Evolutionary conservation across 108 stramenopile genomes (phyloP).

Genomic region (Fistulifera solaris): DNA sequence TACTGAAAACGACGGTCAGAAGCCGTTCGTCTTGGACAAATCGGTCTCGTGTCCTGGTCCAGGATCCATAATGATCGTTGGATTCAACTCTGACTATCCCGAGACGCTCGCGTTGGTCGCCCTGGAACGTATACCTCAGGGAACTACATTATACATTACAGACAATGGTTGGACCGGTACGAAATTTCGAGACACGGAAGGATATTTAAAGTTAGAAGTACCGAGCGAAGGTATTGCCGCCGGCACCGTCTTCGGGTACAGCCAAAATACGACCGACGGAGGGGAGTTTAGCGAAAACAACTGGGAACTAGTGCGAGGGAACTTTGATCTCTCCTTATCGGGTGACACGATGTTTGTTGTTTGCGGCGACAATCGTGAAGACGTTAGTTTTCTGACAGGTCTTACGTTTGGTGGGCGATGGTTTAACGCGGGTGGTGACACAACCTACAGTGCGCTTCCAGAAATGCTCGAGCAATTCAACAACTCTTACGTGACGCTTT

Average conservation of each 20-base stretch:
- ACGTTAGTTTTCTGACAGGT: background rate
- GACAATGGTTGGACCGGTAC: conserved; percentile 37
- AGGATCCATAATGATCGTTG: conserved; percentile 32
- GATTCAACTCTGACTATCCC: conserved; percentile 24
- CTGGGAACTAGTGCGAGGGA: conserved; percentile 11
- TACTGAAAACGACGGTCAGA: too few species aligned
- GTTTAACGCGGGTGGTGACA: background rate
- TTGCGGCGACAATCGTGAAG: conserved; percentile 4
- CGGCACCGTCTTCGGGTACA: conserved; percentile 27
- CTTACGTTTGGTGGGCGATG: background rate
- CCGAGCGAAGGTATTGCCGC: conserved; percentile 3
- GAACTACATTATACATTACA: conserved; percentile 23
- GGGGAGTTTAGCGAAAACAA: background rate
- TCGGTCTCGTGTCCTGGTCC: background rate
- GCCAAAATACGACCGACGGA: background rate
- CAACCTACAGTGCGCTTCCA: conserved; percentile 12
- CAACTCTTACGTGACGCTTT: conserved; percentile 3
- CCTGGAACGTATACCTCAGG: conserved; percentile 18
- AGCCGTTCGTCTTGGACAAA: too few species aligned
- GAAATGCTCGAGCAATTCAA: conserved; percentile 1
- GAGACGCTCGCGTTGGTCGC: conserved; percentile 34
- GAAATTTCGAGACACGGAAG: conserved; percentile 26
- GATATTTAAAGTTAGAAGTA: conserved; percentile 18
- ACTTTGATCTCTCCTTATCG: conserved; percentile 14
- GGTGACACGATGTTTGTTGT: conserved; percentile 18